Base-by-base conservation (phyloP, 345 rosid genomes). In the Populus davidiana region DNA sequence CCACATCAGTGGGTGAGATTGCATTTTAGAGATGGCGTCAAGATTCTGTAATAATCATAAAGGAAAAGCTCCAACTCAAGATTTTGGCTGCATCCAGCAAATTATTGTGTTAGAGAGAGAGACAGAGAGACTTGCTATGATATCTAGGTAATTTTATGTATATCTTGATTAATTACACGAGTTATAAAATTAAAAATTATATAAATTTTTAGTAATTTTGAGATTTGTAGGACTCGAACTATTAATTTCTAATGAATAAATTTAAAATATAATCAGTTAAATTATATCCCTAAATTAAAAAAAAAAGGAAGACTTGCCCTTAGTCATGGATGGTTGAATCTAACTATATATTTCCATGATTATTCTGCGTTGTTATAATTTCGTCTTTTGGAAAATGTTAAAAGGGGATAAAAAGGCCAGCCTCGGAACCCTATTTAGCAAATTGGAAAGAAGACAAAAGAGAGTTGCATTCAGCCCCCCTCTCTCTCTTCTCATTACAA, bases 1-100 rank as follows among this genome's bases (percentile, higher is more conserved):
- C 76, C 38, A 73, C 76, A 5, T 62, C 56, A 63, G 68, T 41
- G 27, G 69, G 54, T 41, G 68, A 62, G 21, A 62, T 73, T 61
- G 35, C 18, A 61, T n/a, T 20, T 21, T 41, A 18, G 52, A 62
- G 27, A 23, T 61, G 9, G 66, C 14, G 54, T 54, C 8, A 62
- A 25, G 68, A 73, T 73, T 27, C 56, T 2, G 59, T 61, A 31
- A 27, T 25, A 18, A 73, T 73, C 39, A 41, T 61, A 62, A 39
- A 73, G 27, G 10, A 14, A 25, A 23, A 38, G 20, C 0, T 39
- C 16, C 3, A 6, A 39, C 25, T 2, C 59, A 2, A 41, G 21
- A 61, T 47, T 61, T 41, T 62, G 59, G 76, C 56, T 27, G 52
- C 16, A 20, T 29, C 23, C 54, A 31, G 1, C 62, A 23, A 59